Percentiles rank a stretch among this genome's conserved stretches.
These are phyloP conservation scores for Bonia amplexicaulis DNA, from an alignment of 176 grass and related monocot genomes.

Conservation along the genomic window DNA sequence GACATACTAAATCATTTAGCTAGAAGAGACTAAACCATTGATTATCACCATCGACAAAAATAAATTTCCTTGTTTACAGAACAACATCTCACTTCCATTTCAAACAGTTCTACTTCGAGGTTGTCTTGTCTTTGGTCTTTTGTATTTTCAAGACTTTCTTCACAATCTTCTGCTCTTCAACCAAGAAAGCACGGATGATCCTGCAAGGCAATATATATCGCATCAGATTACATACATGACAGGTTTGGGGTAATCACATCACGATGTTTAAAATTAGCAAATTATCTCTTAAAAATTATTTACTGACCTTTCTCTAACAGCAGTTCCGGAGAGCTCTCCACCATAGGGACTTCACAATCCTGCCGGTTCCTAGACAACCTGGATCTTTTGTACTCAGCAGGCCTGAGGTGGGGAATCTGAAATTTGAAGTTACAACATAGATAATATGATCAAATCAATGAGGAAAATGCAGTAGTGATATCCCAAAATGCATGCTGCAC, in stretches of 20 bases:
- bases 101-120: slow-evolving; percentile 47
- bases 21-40: slow-evolving; percentile 47
- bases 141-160: slow-evolving; percentile 97
- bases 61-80: slow-evolving; percentile 49
- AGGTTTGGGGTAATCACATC: not conserved
- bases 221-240: not conserved
- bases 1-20: slow-evolving; percentile 41
- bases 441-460: not conserved
- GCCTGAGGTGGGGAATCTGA: slow-evolving; percentile 66
- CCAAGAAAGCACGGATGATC: slow-evolving; percentile 87
- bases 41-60: slow-evolving; percentile 56
- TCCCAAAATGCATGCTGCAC: not conserved
- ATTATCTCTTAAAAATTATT: too few relatives aligned
- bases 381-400: slow-evolving; percentile 60
- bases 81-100: slow-evolving; percentile 6
- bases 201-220: not conserved
- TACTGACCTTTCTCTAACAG: slow-evolving; percentile 58
- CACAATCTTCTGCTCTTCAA: slow-evolving; percentile 99
- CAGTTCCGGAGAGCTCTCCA: slow-evolving; percentile 51
- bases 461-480: not conserved
- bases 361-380: slow-evolving; percentile 62
- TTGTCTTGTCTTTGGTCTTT: too few relatives aligned
- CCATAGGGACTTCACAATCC: slow-evolving; percentile 68
- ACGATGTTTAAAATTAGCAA: not conserved
- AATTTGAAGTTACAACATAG: not conserved